A percentile compares a stretch with the other conserved stretches of the same genome.
phyloP scores from a whole-genome alignment of 352 stramenopile genomes.

The Elongisporangium anandrum region DNA sequence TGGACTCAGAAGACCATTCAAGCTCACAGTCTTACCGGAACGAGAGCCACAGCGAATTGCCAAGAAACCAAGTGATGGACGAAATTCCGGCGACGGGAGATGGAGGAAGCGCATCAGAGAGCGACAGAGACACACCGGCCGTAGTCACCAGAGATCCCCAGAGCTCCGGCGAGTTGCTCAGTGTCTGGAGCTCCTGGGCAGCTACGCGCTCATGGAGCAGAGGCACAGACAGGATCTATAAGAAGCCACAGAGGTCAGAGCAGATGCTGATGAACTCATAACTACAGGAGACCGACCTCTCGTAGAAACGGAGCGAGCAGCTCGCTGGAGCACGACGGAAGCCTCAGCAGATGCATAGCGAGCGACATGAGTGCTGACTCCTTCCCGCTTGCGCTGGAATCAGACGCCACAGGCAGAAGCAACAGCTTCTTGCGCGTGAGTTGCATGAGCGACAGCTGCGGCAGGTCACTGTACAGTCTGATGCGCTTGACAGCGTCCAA shows the following conservation, averaged over 20 bases:
- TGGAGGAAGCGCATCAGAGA: conserved; percentile 26
- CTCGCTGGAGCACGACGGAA: conserved; percentile 5
- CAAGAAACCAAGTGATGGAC: conserved; percentile 55
- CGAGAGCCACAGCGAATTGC: conserved; percentile 58
- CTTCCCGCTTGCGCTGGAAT: conserved; percentile 1
- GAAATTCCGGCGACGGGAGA: conserved; percentile 42
- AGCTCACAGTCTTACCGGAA: conserved; percentile 14
- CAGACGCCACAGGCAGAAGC: conserved; percentile 12
- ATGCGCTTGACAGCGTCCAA: conserved; percentile 5
- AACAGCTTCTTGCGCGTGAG: conserved; percentile 23
- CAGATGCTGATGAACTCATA: conserved; percentile 1
- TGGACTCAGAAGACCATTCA: background rate
- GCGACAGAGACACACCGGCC: conserved; percentile 16
- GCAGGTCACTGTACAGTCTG: conserved; percentile 21
- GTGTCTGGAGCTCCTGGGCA: conserved; percentile 10
- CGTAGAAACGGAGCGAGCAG: conserved; percentile 25
- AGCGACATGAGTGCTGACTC: conserved; percentile 21
- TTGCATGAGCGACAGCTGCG: conserved; percentile 17
- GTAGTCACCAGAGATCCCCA: conserved; percentile 25
- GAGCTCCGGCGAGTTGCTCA: conserved; percentile 16
- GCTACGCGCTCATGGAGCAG: conserved; percentile 29
- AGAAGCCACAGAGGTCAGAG: background rate
- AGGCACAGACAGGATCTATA: conserved; percentile 44
- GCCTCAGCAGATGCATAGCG: conserved; percentile 14
- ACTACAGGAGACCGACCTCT: conserved; percentile 8